Evolutionary conservation across 768 basidiomycete genomes (phyloP).

Genomic region (Russula brevipes): DNA sequence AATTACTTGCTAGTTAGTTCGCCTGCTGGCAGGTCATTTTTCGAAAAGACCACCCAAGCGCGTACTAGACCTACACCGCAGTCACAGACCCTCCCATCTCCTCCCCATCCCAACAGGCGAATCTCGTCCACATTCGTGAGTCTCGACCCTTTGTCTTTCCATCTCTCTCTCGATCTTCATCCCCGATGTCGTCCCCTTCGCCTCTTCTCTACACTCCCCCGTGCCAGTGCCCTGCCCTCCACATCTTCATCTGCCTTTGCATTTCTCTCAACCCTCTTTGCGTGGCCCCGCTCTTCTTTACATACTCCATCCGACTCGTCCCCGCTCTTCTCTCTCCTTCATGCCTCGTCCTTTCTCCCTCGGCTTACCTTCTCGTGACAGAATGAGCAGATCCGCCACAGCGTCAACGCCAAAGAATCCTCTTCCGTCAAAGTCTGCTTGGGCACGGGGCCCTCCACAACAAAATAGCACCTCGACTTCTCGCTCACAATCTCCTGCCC

Average conservation of each 20-base stretch:
- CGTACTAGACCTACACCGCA: constrained; percentile 18
- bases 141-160: neutral
- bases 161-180: neutral
- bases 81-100: constrained; percentile 23
- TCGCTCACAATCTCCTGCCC: constrained; percentile 73
- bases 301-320: neutral
- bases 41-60: constrained; percentile 26
- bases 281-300: neutral
- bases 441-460: constrained; percentile 81
- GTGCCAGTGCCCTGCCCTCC: neutral
- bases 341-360: neutral
- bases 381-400: constrained; percentile 93
- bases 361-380: constrained; percentile 30
- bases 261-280: neutral
- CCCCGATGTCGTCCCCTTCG: neutral
- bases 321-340: neutral
- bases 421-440: constrained; percentile 80
- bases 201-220: neutral
- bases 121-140: constrained; percentile 25
- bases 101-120: constrained; percentile 19
- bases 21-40: constrained; percentile 29
- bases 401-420: constrained; percentile 66
- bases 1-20: constrained; percentile 27
- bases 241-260: neutral
- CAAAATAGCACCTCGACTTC: constrained; percentile 51